Conservation (phyloP, 2,329 filamentous ascomycete genomes). For the Seiridium unicorne region DNA sequence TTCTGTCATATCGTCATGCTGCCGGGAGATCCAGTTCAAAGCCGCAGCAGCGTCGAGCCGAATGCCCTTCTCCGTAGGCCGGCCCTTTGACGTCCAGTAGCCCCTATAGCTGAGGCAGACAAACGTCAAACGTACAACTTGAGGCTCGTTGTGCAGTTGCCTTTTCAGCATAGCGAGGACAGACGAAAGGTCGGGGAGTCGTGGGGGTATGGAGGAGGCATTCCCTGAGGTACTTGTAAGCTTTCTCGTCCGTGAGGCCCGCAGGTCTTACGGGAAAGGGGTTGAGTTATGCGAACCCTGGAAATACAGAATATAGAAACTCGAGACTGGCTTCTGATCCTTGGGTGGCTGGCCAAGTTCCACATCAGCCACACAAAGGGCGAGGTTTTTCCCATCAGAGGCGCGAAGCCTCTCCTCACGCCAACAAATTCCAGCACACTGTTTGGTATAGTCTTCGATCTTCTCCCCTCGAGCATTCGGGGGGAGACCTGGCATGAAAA, state of each 20-base stretch:
- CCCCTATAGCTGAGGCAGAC: conserved; percentile 65
- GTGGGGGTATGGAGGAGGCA: conserved; percentile 55
- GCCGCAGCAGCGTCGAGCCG: conserved; percentile 66
- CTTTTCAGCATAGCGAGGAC: conserved; percentile 46
- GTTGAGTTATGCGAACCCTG: conserved; percentile 39
- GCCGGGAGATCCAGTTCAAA: conserved; percentile 56
- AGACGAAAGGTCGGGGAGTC: conserved; percentile 55
- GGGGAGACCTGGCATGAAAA: conserved; percentile 76
- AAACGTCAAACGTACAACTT: conserved; percentile 39
- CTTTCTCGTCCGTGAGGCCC: background rate
- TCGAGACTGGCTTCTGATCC: conserved; percentile 18
- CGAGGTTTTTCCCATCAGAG: conserved; percentile 64
- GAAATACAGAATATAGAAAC: conserved; percentile 56
- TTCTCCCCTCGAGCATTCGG: conserved; percentile 68
- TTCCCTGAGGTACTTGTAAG: conserved; percentile 43
- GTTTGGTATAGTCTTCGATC: conserved; percentile 60
- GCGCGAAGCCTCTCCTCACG: conserved; percentile 59
- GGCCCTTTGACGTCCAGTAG: conserved; percentile 75
- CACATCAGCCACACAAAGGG: conserved; percentile 53
- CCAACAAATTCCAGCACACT: conserved; percentile 66
- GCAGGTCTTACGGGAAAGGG: conserved; percentile 13
- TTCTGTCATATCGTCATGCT: conserved; percentile 28
- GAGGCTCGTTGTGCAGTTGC: conserved; percentile 26
- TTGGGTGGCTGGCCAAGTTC: conserved; percentile 18
- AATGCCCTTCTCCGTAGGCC: conserved; percentile 69